Conservation (phyloP, 208 protist genomes). For the Crithidia thermophila region DNA sequence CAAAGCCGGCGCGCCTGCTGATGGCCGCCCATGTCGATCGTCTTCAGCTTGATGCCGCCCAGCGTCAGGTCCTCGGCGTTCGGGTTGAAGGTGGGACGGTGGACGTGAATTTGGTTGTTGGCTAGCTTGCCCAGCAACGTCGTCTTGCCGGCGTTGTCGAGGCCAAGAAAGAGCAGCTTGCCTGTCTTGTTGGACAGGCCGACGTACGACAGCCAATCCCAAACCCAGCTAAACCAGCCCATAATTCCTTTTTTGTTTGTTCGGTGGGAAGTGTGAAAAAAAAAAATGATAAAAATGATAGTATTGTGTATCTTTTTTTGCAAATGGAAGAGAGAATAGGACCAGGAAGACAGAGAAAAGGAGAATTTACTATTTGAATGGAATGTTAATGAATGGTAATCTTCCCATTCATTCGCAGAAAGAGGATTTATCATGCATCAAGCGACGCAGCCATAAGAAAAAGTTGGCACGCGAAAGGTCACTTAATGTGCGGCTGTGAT, state of each 20-base stretch:
- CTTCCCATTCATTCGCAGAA: background rate
- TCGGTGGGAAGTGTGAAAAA: slow-evolving; percentile 19
- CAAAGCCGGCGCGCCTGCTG: slow-evolving; percentile 96
- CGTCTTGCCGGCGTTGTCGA: slow-evolving; percentile 99
- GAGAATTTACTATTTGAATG: background rate
- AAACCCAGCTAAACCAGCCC: slow-evolving; percentile 94
- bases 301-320: background rate
- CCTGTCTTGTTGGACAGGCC: slow-evolving; percentile 90
- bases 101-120: slow-evolving; percentile 89
- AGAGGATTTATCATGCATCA: background rate
- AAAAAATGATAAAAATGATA: slow-evolving; percentile 26
- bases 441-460: too few species aligned
- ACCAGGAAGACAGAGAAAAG: slow-evolving; percentile 6
- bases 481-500: too few species aligned
- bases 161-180: slow-evolving; percentile 99
- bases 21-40: slow-evolving; percentile 99
- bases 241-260: slow-evolving; percentile 12
- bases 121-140: slow-evolving; percentile 97
- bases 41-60: slow-evolving; percentile 98
- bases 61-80: slow-evolving; percentile 98
- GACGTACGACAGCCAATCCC: slow-evolving; percentile 92
- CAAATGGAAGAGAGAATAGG: background rate
- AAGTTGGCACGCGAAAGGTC: too few species aligned
- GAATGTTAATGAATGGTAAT: too few species aligned
- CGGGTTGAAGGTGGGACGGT: slow-evolving; percentile 91